Conservation (phyloP, 495 filamentous ascomycete species). For the Apodospora peruviana region DNA sequence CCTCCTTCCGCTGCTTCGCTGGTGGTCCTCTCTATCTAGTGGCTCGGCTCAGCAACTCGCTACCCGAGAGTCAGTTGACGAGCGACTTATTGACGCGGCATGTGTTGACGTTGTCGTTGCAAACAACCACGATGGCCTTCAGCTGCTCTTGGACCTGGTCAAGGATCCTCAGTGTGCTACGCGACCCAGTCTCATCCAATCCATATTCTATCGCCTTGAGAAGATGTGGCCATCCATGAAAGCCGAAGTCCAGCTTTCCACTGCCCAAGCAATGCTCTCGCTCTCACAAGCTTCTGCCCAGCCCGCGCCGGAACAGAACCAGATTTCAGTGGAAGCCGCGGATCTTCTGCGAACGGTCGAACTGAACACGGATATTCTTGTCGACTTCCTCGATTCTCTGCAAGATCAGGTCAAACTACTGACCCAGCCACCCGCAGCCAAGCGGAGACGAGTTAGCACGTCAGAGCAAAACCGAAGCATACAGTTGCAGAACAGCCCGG, state of each 20-base stretch:
- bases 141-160: slow-evolving; percentile 50
- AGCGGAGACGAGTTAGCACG: slow-evolving; percentile 70
- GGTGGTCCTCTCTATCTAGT: slow-evolving; percentile 52
- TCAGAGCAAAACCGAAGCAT: slow-evolving; percentile 45
- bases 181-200: slow-evolving; percentile 49
- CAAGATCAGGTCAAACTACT: slow-evolving; percentile 59
- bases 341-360: slow-evolving; percentile 63
- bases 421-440: slow-evolving; percentile 58
- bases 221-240: slow-evolving; percentile 68
- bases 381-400: slow-evolving; percentile 62
- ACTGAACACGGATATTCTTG: slow-evolving; percentile 64
- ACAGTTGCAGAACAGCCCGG: slow-evolving; percentile 32
- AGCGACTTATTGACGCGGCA: slow-evolving; percentile 51
- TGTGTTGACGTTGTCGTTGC: slow-evolving; percentile 57
- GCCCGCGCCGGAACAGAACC: slow-evolving; percentile 13
- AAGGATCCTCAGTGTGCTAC: slow-evolving; percentile 35
- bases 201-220: slow-evolving; percentile 59
- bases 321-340: slow-evolving; percentile 49
- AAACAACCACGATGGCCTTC: slow-evolving; percentile 61
- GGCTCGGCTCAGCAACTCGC: slow-evolving; percentile 30
- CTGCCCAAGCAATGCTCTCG: slow-evolving; percentile 55
- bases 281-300: slow-evolving; percentile 29
- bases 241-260: slow-evolving; percentile 50
- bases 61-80: slow-evolving; percentile 54
- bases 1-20: slow-evolving; percentile 61